Evolutionary conservation across 805 yeast species (phyloP), one percentile per base, ranked within the genome.

Genomic region (Isabelozyma heimii): DNA sequence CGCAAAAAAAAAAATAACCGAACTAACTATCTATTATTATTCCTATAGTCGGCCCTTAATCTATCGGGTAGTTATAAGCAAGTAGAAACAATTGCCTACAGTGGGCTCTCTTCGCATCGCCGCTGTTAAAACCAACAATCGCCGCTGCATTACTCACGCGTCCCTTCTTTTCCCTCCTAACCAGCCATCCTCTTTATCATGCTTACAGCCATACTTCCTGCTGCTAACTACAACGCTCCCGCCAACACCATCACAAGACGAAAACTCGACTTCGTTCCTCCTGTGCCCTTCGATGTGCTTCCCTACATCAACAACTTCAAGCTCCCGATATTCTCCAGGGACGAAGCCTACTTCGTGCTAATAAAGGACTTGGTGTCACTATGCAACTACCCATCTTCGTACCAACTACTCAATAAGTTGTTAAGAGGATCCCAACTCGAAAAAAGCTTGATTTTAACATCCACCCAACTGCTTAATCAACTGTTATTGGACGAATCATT

Each of bases 371-470:
- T 73, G 45, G 66, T 73, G 7, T 39, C 28, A 26, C 46, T 64
- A 8, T 73, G 75, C 74, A 67, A 66, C 50, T 73, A 58, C 45
- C 76, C 78, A 1, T 72, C 77, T 7, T 67, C 77, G 4, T 73
- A 73, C 50, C 79, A 73, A 53, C 49, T 73, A 16, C 62, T 73
- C 27, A 45, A 51, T n/a, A 60, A 59, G 47, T 37, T 72, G 7
- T 49, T 66, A 15, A 65, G 63, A 44, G 46, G 51, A 6, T 51
- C 65, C 0, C 50, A 54, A 5, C n/a, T 61, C 3, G n/a, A 51
- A 1, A 62, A 56, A 42, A 37, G 46, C 8, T 60, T 54, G 3
- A n/a, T 27, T 1, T 9, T 8, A 5, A 42, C 56, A 1, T 49
- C 69, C 8, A 45, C 52, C 37, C 24, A 17, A 7, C 44, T 35